Percentiles rank a stretch among this genome's conserved stretches.
These are phyloP conservation scores for Botrytis porri DNA, from an alignment of 2,329 filamentous ascomycete species.

Conservation along the genomic window DNA sequence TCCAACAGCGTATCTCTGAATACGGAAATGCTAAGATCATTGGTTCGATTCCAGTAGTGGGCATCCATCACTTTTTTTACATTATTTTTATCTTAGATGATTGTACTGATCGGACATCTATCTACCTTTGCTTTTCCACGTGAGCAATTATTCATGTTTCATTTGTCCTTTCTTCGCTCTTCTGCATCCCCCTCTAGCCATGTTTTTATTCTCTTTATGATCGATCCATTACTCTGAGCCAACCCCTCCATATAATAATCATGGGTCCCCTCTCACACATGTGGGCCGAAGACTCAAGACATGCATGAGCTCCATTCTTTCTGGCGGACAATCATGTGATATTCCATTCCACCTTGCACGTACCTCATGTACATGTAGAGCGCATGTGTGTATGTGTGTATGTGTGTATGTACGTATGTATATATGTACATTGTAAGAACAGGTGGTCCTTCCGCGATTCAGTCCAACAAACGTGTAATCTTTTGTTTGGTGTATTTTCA, in stretches of 20 bases:
- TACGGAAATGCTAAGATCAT: not conserved
- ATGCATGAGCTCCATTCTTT: not conserved
- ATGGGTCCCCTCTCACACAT: not conserved
- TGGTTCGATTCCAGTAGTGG: conserved; percentile 6
- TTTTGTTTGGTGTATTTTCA: not conserved
- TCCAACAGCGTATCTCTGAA: not conserved
- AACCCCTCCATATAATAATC: not conserved
- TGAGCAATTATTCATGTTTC: too few relatives aligned
- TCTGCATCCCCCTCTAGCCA: not conserved
- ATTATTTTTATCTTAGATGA: too few relatives aligned
- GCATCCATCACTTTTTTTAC: not conserved
- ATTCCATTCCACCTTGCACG: not conserved
- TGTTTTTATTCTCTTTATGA: not conserved
- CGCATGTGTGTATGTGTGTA: too few relatives aligned
- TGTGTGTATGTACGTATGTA: too few relatives aligned
- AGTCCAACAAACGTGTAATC: not conserved
- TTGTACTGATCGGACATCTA: not conserved
- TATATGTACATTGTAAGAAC: not conserved
- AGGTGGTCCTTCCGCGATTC: not conserved
- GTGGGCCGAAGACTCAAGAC: not conserved
- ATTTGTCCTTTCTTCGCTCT: too few relatives aligned
- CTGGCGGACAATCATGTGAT: not conserved
- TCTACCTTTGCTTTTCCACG: not conserved
- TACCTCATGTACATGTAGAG: not conserved
- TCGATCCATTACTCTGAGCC: not conserved